Conservation (phyloP, 495 filamentous ascomycete genomes). For the Cercophora scortea region DNA sequence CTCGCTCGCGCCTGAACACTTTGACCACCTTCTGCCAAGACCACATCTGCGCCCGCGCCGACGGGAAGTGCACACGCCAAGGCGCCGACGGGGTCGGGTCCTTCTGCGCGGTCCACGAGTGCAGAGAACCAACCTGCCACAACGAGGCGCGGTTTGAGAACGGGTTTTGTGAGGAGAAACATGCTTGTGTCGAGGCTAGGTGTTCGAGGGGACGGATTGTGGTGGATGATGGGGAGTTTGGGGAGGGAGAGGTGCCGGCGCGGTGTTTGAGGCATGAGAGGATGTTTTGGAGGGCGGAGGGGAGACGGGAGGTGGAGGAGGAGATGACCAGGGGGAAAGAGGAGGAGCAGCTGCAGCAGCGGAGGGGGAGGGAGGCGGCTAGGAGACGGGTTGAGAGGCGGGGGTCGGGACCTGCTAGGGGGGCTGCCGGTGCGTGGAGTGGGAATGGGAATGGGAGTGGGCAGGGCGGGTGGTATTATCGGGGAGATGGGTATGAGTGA, state of each 20-base stretch:
- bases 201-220: not conserved
- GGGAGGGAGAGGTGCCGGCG: not conserved
- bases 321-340: not conserved
- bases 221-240: not conserved
- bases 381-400: no score
- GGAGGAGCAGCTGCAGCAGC: not conserved
- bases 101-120: conserved; percentile 2
- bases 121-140: not conserved
- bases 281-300: not conserved
- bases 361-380: no score
- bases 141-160: not conserved
- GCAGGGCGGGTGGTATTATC: no score
- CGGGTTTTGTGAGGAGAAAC: conserved; percentile 1
- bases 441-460: no score
- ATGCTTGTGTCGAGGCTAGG: conserved; percentile 1
- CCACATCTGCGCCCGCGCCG: not conserved
- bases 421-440: no score
- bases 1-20: not conserved
- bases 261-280: not conserved
- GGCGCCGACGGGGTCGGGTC: not conserved
- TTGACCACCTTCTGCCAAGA: not conserved
- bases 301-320: not conserved
- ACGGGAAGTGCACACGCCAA: not conserved
- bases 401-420: no score
- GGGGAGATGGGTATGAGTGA: no score